Conservation (phyloP, 495 filamentous ascomycete species). For the Aspergillus ostianus region DNA sequence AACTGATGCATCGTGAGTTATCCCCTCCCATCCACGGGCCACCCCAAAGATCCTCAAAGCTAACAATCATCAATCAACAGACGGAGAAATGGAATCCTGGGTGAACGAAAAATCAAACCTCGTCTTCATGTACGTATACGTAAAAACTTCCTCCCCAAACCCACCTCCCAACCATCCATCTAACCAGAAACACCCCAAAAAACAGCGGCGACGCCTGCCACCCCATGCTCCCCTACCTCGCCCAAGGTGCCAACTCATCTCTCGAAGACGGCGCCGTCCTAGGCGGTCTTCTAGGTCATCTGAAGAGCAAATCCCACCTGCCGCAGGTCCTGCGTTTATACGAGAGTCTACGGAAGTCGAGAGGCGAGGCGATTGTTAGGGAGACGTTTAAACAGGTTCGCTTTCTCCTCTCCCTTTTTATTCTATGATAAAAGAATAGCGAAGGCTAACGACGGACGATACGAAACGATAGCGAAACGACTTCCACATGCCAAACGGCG, state of each 20-base stretch:
- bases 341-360: slow-evolving; percentile 57
- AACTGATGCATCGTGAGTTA: slow-evolving; percentile 56
- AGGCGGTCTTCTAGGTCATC: slow-evolving; percentile 41
- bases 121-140: slow-evolving; percentile 32
- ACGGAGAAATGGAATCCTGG: slow-evolving; percentile 38
- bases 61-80: slow-evolving; percentile 17
- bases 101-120: slow-evolving; percentile 37
- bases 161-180: background rate
- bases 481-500: slow-evolving; percentile 58
- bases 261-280: slow-evolving; percentile 53
- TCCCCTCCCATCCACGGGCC: background rate
- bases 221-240: slow-evolving; percentile 67
- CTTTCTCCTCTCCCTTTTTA: background rate
- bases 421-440: no score
- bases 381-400: slow-evolving; percentile 47
- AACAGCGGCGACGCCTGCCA: slow-evolving; percentile 62
- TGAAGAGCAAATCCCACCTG: slow-evolving; percentile 41
- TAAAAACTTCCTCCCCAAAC: background rate
- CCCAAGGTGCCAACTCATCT: slow-evolving; percentile 55
- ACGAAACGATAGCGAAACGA: slow-evolving; percentile 45
- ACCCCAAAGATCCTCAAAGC: background rate
- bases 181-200: background rate
- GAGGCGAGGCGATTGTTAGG: slow-evolving; percentile 56
- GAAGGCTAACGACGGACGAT: background rate
- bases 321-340: slow-evolving; percentile 52